Base-by-base conservation (phyloP, 2,329 filamentous ascomycete species). In the Westerdykella ornata region DNA sequence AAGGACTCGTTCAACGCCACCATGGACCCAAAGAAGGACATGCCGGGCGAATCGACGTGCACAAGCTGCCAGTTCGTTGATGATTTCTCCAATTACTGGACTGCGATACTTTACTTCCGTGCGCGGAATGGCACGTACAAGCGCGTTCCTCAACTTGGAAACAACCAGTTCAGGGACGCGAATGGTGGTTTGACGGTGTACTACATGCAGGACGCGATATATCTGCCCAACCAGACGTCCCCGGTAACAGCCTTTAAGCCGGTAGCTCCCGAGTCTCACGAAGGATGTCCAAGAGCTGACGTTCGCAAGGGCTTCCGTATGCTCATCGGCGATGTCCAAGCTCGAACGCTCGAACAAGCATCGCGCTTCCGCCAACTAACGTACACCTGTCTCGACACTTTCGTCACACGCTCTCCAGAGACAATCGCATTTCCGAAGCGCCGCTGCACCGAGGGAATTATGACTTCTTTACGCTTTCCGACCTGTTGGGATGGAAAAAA, bases 381-480 rank as follows among this genome's bases (percentile, higher is more conserved):
- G n/a, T 51, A 46, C 35, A 51, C 48, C 57, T 71, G 68, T 56
- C 67, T 67, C 29, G 33, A 47, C 3, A 66, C 66, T 13, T 65
- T 67, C 53, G 38, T 38, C 63, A 70, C 62, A 63, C 67, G 45
- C 13, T 40, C 40, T 17, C 19, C 3, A 13, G 46, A 49, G 30
- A 46, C 44, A 22, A 17, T 32, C 13, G 31, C 44, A 11, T 44
- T 50, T 16, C 47, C 47, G 2, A 42, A 28, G 0, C 29, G 41
- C n/a, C 35, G 40, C 7, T 88, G 85, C 60, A 31, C 41, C 18
- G 14, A 62, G 82, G 68, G 75, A 7, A 62, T 84, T 35, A 77
- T 81, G 34, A 72, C 75, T 42, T 80, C 84, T 49, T 66, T 84
- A 22, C 80, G 82, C 68, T 82, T 85, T 66, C 82, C 82, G 2